Evolutionary conservation across 805 yeast genomes (phyloP).

Genomic region (Pichia scutulata): DNA sequence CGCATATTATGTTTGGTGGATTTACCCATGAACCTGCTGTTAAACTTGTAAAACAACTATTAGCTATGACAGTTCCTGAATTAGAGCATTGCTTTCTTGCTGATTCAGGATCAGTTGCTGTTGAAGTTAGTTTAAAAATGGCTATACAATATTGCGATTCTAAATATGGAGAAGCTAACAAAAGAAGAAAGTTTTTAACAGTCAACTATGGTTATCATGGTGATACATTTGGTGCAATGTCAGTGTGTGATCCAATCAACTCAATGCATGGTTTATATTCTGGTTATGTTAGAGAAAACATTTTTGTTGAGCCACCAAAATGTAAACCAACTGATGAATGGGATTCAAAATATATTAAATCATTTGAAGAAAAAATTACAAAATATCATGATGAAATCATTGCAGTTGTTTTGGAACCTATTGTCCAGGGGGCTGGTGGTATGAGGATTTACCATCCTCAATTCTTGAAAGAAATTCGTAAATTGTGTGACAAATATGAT

Average conservation of each 20-base stretch:
- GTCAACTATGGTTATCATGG: constrained; percentile 9
- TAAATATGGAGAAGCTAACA: not conserved
- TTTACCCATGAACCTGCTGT: constrained; percentile 8
- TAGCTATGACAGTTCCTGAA: constrained; percentile 1
- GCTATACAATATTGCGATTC: constrained; percentile 8
- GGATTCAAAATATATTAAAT: constrained; percentile 1
- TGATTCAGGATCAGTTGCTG: constrained; percentile 7
- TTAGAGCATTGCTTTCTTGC: constrained; percentile 6
- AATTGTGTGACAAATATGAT: constrained; percentile 43
- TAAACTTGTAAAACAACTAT: not conserved
- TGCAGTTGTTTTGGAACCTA: constrained; percentile 15
- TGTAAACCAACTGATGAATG: constrained; percentile 4
- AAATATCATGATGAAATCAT: constrained; percentile 9
- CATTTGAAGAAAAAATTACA: constrained; percentile 1
- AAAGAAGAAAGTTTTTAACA: constrained; percentile 2
- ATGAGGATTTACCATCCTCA: constrained; percentile 11
- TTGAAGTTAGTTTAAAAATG: constrained; percentile 8
- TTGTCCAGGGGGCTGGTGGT: constrained; percentile 18
- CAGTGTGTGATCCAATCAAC: constrained; percentile 7
- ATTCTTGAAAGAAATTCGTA: constrained; percentile 20
- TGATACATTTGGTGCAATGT: constrained; percentile 10
- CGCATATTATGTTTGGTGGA: constrained; percentile 10
- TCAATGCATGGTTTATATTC: constrained; percentile 8
- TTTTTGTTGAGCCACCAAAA: constrained; percentile 7
- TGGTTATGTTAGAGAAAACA: constrained; percentile 7